phyloP scores from a whole-genome alignment of 2,329 filamentous ascomycete species.

The Gyromitra esculenta region DNA sequence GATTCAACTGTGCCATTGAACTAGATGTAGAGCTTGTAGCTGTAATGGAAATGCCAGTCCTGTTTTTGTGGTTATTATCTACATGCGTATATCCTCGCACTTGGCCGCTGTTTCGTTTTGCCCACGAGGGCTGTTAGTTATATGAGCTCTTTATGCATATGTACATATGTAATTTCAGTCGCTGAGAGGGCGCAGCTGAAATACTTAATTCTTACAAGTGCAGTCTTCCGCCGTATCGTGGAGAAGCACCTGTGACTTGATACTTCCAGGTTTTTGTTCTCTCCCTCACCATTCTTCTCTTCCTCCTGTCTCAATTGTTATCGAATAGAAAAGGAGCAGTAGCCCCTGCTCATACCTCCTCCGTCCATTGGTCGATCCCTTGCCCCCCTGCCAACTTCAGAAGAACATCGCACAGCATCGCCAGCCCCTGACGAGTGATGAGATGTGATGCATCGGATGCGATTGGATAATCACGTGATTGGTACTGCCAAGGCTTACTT shows the following conservation, averaged over 20 bases:
- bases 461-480: slow-evolving; percentile 29
- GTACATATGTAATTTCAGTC: not conserved
- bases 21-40: not conserved
- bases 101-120: not conserved
- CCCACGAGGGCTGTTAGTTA: no score
- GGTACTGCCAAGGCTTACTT: slow-evolving; percentile 22
- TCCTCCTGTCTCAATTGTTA: not conserved
- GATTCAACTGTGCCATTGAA: not conserved
- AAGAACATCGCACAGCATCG: slow-evolving; percentile 2
- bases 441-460: not conserved
- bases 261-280: not conserved
- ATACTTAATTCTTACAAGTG: not conserved
- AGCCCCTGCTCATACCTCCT: not conserved
- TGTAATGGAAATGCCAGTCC: no score
- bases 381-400: not conserved
- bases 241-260: not conserved
- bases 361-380: not conserved
- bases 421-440: slow-evolving; percentile 35
- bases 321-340: not conserved
- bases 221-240: not conserved
- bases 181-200: not conserved
- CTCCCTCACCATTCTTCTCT: not conserved
- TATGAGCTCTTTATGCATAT: no score
- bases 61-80: not conserved
- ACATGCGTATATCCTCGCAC: not conserved